Percentiles rank a stretch among this genome's conserved stretches.
These are phyloP conservation scores for Litsea cubeba DNA, from an alignment of 164 flowering plant genomes.

Conservation along the genomic window DNA sequence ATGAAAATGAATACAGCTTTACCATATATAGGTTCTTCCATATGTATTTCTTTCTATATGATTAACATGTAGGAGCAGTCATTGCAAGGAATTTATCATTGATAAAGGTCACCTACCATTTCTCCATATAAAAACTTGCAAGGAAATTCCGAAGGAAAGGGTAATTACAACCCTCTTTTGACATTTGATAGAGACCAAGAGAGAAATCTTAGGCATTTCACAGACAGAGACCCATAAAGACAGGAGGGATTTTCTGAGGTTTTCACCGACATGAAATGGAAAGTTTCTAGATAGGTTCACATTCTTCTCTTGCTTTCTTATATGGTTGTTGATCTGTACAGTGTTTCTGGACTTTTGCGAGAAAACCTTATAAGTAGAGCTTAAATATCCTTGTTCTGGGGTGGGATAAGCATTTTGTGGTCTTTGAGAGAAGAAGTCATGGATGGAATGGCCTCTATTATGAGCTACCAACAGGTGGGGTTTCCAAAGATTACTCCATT, in stretches of 20 bases:
- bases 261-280: background rate
- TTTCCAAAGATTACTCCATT: background rate
- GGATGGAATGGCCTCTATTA: conserved; percentile 10
- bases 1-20: no score
- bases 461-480: conserved; percentile 10
- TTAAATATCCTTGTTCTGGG: background rate
- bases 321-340: background rate
- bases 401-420: background rate
- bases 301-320: background rate
- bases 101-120: background rate
- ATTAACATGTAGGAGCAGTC: no score
- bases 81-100: no score
- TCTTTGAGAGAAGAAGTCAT: background rate
- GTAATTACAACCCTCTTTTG: background rate
- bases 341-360: conserved; percentile 4
- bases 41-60: no score
- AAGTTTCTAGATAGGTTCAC: background rate
- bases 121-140: background rate
- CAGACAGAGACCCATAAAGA: conserved; percentile 1
- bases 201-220: background rate
- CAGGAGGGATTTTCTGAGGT: conserved; percentile 3
- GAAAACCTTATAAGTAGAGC: background rate
- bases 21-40: no score
- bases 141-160: background rate
- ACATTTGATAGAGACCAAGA: background rate